Conservation (phyloP, 805 yeast species). For the Candida xiaguanensis region DNA sequence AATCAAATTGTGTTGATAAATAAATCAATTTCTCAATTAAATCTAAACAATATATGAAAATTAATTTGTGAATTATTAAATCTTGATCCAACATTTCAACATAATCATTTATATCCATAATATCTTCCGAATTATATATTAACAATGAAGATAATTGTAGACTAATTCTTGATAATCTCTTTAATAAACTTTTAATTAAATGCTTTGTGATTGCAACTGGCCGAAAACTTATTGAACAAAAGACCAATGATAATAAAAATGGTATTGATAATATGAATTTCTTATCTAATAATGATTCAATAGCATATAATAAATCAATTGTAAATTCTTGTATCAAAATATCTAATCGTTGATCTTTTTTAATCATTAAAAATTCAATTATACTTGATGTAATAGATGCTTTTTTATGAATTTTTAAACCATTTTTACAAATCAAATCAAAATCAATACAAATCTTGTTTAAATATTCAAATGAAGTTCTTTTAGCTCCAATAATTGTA, state of each 20-base stretch:
- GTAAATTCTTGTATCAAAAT: conserved; percentile 42
- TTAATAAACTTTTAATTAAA: conserved; percentile 20
- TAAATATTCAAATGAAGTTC: conserved; percentile 29
- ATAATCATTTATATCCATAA: conserved; percentile 23
- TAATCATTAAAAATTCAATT: conserved; percentile 38
- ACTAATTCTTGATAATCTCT: conserved; percentile 15
- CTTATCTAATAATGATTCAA: conserved; percentile 23
- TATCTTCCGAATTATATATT: conserved; percentile 22
- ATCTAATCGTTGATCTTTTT: conserved; percentile 49
- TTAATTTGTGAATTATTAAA: conserved; percentile 44
- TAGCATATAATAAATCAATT: conserved; percentile 17
- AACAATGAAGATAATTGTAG: conserved; percentile 21
- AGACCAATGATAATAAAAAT: conserved; percentile 54
- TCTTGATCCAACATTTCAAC: conserved; percentile 30
- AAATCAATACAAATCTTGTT: conserved; percentile 27
- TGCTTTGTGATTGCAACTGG: conserved; percentile 53
- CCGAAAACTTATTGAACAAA: conserved; percentile 53
- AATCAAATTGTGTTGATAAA: conserved; percentile 18
- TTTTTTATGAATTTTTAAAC: conserved; percentile 19
- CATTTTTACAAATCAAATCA: conserved; percentile 14
- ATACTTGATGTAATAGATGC: conserved; percentile 35
- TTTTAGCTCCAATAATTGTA: conserved; percentile 32
- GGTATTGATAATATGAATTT: conserved; percentile 47
- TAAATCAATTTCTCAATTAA: conserved; percentile 46
- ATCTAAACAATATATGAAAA: conserved; percentile 51